These are phyloP conservation scores for Fusarium nurragi DNA, from an alignment of 2,329 filamentous ascomycete genomes.

Conservation along the genomic window DNA sequence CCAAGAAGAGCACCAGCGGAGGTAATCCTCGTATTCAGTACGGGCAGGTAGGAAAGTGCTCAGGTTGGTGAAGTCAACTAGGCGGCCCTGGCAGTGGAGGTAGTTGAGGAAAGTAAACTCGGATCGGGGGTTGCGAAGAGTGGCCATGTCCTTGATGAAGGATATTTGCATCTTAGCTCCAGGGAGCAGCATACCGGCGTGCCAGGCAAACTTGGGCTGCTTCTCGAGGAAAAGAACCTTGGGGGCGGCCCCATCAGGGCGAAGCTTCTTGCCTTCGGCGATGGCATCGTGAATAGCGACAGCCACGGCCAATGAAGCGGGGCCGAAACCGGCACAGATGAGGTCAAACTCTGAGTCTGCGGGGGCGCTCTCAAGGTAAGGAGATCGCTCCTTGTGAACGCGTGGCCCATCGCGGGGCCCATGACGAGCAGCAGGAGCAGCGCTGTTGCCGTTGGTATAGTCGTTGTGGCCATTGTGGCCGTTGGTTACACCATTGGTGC, in stretches of 20 bases:
- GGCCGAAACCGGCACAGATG: conserved; percentile 91
- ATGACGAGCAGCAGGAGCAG: conserved; percentile 29
- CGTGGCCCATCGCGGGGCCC: conserved; percentile 38
- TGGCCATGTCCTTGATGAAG: conserved; percentile 95
- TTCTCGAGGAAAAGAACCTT: conserved; percentile 90
- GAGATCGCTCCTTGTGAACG: conserved; percentile 38
- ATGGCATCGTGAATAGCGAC: conserved; percentile 87
- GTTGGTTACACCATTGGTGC: conserved; percentile 21
- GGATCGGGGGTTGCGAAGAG: conserved; percentile 84
- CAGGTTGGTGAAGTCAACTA: conserved; percentile 91
- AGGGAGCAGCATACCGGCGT: conserved; percentile 92
- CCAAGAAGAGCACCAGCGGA: conserved; percentile 87
- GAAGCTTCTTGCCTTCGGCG: conserved; percentile 58
- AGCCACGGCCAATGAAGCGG: conserved; percentile 87
- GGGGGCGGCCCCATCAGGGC: conserved; percentile 59
- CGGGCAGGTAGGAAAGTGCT: conserved; percentile 87
- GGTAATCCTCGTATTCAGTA: conserved; percentile 93
- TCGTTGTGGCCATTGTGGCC: conserved; percentile 32
- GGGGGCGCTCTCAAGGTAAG: conserved; percentile 37
- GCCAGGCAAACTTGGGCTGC: conserved; percentile 87
- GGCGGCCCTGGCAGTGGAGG: conserved; percentile 79
- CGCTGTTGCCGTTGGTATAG: conserved; percentile 38
- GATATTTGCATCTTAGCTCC: conserved; percentile 98
- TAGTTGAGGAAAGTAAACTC: conserved; percentile 98
- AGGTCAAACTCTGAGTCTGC: conserved; percentile 79